Conservation (phyloP, 2,329 filamentous ascomycete genomes). For the Cadophora sp. region DNA sequence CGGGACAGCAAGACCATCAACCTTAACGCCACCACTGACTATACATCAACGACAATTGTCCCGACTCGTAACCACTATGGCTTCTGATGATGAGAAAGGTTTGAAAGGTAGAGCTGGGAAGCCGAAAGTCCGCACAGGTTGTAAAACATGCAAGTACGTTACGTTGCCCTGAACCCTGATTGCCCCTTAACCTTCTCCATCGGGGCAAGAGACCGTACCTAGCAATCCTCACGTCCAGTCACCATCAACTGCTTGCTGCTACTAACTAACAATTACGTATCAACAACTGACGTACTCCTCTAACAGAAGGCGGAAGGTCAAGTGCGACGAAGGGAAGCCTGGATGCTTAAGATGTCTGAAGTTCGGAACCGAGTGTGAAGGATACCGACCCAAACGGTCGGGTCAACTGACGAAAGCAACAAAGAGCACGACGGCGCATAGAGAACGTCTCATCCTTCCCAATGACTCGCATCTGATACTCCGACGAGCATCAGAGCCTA, state of each 20-base stretch:
- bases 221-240: not conserved
- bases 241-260: not conserved
- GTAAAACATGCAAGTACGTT: constrained; percentile 23
- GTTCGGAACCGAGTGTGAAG: constrained; percentile 16
- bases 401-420: not conserved
- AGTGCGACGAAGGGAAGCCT: not conserved
- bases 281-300: not conserved
- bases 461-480: not conserved
- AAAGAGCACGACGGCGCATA: not conserved
- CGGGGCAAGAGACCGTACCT: not conserved
- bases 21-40: not conserved
- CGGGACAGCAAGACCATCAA: not conserved
- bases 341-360: constrained; percentile 6
- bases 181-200: not conserved
- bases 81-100: not conserved
- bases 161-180: not conserved
- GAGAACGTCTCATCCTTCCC: constrained; percentile 4
- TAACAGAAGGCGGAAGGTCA: constrained; percentile 6
- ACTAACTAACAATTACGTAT: not conserved
- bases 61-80: not conserved
- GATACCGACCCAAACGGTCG: constrained; percentile 2
- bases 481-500: not conserved
- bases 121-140: constrained; percentile 18
- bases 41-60: not conserved
- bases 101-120: constrained; percentile 15